phyloP scores from a whole-genome alignment of 768 basidiomycete genomes.

The Punctularia strigosozonata region DNA sequence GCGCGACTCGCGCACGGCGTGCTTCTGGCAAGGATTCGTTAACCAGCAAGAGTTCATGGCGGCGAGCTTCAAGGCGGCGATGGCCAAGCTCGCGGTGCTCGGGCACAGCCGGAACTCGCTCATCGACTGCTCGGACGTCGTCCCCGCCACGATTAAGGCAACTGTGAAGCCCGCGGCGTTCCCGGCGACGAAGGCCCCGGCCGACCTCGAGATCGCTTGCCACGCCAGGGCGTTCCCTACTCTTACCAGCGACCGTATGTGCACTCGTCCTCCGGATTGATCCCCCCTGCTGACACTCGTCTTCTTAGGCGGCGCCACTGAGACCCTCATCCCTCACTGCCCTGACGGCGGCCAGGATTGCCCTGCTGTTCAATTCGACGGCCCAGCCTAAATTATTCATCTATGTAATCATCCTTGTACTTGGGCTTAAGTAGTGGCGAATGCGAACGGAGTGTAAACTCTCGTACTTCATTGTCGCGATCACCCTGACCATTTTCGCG shows the following conservation, averaged over 20 bases:
- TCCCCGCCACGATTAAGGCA: conserved; percentile 11
- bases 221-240: conserved; percentile 1
- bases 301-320: no score
- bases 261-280: no score
- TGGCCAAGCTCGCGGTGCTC: conserved; percentile 14
- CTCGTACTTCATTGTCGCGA: no score
- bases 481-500: no score
- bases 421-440: no score
- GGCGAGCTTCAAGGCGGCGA: conserved; percentile 10
- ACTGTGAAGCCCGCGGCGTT: conserved; percentile 5
- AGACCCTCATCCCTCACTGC: no score
- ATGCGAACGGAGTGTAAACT: no score
- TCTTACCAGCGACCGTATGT: conserved; percentile 5
- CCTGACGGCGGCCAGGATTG: no score
- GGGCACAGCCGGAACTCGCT: conserved; percentile 10
- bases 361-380: no score
- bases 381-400: no score
- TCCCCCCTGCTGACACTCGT: no score
- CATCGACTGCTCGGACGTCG: conserved; percentile 15
- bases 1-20: conserved; percentile 17
- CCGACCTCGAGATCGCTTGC: conserved; percentile 6
- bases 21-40: conserved; percentile 17
- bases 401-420: no score
- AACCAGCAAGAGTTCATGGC: conserved; percentile 12
- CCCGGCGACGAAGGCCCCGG: conserved; percentile 5